These are phyloP conservation scores for Talaromyces marneffei DNA, from an alignment of 2,329 filamentous ascomycete genomes.

Conservation along the genomic window DNA sequence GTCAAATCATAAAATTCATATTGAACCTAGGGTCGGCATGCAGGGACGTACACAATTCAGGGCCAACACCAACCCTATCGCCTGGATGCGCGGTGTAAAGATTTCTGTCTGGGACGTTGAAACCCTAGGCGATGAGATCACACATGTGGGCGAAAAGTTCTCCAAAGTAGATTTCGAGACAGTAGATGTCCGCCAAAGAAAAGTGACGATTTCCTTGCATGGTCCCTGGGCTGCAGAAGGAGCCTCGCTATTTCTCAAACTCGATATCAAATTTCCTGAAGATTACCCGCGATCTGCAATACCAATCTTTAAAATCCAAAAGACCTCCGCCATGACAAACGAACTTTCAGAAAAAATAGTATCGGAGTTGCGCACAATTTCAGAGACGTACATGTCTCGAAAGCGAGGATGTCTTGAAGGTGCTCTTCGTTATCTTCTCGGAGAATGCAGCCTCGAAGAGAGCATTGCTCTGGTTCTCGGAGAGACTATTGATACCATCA, in stretches of 20 bases:
- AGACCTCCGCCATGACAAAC: constrained; percentile 51
- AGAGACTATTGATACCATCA: constrained; percentile 50
- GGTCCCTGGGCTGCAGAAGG: constrained; percentile 55
- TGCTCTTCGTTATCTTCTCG: constrained; percentile 55
- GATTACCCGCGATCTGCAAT: constrained; percentile 50
- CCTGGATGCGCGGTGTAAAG: constrained; percentile 61
- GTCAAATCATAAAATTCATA: constrained; percentile 41
- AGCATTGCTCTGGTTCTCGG: constrained; percentile 50
- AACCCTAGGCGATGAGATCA: constrained; percentile 56
- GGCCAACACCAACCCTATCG: constrained; percentile 53
- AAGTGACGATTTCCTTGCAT: constrained; percentile 52
- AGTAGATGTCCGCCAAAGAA: constrained; percentile 51
- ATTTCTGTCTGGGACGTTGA: constrained; percentile 51
- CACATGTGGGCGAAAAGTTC: constrained; percentile 55
- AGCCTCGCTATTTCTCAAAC: constrained; percentile 50
- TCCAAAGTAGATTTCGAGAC: constrained; percentile 56
- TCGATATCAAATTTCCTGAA: constrained; percentile 53
- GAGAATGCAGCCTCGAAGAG: constrained; percentile 54
- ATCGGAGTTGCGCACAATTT: constrained; percentile 50
- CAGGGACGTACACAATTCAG: constrained; percentile 44
- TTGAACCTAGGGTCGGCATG: constrained; percentile 45
- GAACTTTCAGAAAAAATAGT: constrained; percentile 46
- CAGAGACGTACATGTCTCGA: constrained; percentile 48
- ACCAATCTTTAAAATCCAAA: constrained; percentile 51
- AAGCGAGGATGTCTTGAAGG: constrained; percentile 56